A percentile compares a stretch with the other conserved stretches of the same genome.
These are phyloP conservation scores for Metschnikowia chrysomelidarum DNA, from an alignment of 805 yeast species.

Conservation along the genomic window DNA sequence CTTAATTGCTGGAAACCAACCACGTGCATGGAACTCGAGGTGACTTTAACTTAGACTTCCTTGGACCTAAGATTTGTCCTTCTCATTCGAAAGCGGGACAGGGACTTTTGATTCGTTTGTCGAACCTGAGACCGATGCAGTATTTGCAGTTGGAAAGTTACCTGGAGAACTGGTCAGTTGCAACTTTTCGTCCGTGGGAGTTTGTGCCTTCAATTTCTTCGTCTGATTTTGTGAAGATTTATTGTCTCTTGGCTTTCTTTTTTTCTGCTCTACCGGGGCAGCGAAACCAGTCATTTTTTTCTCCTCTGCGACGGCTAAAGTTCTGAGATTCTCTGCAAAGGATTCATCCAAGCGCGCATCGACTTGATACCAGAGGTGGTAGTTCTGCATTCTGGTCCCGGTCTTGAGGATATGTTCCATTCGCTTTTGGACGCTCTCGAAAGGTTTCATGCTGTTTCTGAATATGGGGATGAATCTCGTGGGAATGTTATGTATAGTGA, in stretches of 20 bases:
- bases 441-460: constrained; percentile 59
- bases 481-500: constrained; percentile 66
- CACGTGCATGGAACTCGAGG: not conserved
- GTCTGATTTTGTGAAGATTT: constrained; percentile 19
- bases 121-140: no score
- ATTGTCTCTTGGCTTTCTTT: constrained; percentile 32
- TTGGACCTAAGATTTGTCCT: no score
- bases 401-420: constrained; percentile 61
- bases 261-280: constrained; percentile 24
- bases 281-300: constrained; percentile 40
- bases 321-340: constrained; percentile 62
- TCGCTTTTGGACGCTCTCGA: constrained; percentile 51
- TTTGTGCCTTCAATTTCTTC: constrained; percentile 18
- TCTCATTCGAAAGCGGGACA: no score
- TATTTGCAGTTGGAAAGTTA: not conserved
- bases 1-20: not conserved
- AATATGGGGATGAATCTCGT: constrained; percentile 61
- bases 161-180: not conserved
- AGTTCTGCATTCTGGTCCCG: constrained; percentile 61
- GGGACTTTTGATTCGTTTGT: no score
- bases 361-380: constrained; percentile 79
- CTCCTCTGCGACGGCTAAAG: constrained; percentile 54
- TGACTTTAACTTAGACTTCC: no score
- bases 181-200: constrained; percentile 2
- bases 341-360: constrained; percentile 71